These are phyloP conservation scores for Ogataea saltuana DNA, from an alignment of 805 yeast species.

Conservation along the genomic window DNA sequence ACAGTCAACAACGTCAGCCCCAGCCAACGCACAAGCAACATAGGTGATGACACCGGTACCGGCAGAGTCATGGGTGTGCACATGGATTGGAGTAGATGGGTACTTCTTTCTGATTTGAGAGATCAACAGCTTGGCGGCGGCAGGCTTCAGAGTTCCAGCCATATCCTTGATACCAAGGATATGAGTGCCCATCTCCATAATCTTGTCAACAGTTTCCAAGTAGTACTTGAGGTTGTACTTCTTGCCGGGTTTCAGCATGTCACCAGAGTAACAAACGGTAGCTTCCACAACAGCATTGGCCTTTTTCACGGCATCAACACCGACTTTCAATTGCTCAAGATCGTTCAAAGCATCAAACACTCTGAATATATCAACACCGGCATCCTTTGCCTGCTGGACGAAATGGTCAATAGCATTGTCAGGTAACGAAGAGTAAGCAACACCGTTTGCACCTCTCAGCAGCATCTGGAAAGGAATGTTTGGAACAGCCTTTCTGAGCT, in stretches of 20 bases:
- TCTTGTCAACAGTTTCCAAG: slow-evolving; percentile 73
- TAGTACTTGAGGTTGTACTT: slow-evolving; percentile 94
- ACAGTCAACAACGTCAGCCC: slow-evolving; percentile 98
- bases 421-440: slow-evolving; percentile 95
- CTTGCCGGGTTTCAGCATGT: slow-evolving; percentile 94
- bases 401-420: slow-evolving; percentile 99
- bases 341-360: slow-evolving; percentile 98
- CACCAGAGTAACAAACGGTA: slow-evolving; percentile 98
- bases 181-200: slow-evolving; percentile 94
- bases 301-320: slow-evolving; percentile 95
- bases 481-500: slow-evolving; percentile 87
- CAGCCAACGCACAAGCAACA: slow-evolving; percentile 92
- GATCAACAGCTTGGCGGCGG: slow-evolving; percentile 82
- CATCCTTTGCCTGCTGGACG: slow-evolving; percentile 89
- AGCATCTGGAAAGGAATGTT: slow-evolving; percentile 99
- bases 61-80: slow-evolving; percentile 98
- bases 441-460: slow-evolving; percentile 99
- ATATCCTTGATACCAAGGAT: slow-evolving; percentile 97
- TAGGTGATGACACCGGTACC: slow-evolving; percentile 99
- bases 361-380: slow-evolving; percentile 96
- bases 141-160: slow-evolving; percentile 99
- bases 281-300: slow-evolving; percentile 99
- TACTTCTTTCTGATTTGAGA: slow-evolving; percentile 79
- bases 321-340: slow-evolving; percentile 93
- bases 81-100: slow-evolving; percentile 96